phyloP scores from a whole-genome alignment of 2,329 filamentous ascomycete genomes.

The Bipolaris oryzae region DNA sequence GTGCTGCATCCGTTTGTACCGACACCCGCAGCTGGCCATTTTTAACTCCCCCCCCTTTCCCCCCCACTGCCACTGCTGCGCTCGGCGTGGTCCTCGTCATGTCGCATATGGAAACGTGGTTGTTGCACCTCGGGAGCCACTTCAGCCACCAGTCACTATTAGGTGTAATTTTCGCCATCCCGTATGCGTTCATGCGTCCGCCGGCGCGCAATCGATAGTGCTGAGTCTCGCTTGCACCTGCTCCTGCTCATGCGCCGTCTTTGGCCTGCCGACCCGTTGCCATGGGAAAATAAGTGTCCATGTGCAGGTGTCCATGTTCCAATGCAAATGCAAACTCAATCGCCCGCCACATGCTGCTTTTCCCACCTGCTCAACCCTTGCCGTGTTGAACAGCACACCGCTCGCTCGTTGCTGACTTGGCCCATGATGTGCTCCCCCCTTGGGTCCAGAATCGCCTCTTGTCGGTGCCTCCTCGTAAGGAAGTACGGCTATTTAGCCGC shows the following conservation, averaged over 20 bases:
- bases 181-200: slow-evolving; percentile 16
- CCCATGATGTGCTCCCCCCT: neutral
- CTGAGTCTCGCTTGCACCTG: slow-evolving; percentile 9
- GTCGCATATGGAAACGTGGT: slow-evolving; percentile 11
- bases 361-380: neutral
- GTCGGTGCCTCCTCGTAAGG: neutral
- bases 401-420: neutral
- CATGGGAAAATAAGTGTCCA: neutral
- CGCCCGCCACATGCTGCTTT: neutral
- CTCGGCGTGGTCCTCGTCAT: slow-evolving; percentile 17
- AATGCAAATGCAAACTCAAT: neutral
- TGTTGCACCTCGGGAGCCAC: slow-evolving; percentile 10
- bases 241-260: too few relatives aligned
- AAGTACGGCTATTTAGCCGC: slow-evolving; percentile 4
- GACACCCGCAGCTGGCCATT: slow-evolving; percentile 1
- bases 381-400: neutral
- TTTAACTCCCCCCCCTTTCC: slow-evolving; percentile 5
- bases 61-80: slow-evolving; percentile 16
- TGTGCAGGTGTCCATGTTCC: neutral
- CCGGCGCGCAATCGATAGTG: slow-evolving; percentile 31
- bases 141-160: slow-evolving; percentile 1
- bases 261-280: too few relatives aligned
- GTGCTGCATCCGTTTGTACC: slow-evolving; percentile 10
- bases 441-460: neutral
- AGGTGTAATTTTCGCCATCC: slow-evolving; percentile 6